A percentile compares a stretch with the other conserved stretches of the same genome.
Evolutionary conservation across 2,329 filamentous ascomycete genomes (phyloP).

Genomic region (Fusarium mangiferae): DNA sequence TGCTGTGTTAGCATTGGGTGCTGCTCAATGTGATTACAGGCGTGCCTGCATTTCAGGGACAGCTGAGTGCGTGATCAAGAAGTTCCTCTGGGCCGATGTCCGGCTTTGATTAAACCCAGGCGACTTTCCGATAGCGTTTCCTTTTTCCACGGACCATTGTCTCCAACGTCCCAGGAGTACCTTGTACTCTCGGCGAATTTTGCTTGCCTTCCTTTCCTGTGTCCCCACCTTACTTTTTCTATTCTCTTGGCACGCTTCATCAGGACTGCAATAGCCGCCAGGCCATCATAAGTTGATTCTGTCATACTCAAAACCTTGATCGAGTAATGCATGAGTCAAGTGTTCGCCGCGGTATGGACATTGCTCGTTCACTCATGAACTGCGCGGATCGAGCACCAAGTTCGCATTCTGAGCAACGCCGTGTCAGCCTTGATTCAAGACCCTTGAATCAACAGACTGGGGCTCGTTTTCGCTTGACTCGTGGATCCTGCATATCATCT

Average conservation of each 20-base stretch:
- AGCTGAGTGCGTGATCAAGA: conserved; percentile 12
- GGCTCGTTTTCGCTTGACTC: conserved; percentile 48
- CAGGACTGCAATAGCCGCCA: conserved; percentile 13
- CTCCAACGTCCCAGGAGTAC: conserved; percentile 22
- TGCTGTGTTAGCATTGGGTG: neutral
- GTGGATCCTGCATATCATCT: conserved; percentile 51
- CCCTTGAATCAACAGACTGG: conserved; percentile 24
- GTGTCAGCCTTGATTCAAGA: conserved; percentile 19
- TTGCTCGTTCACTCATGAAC: conserved; percentile 12
- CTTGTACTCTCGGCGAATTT: conserved; percentile 33
- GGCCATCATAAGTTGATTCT: neutral
- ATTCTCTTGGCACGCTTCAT: conserved; percentile 23
- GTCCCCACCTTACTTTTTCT: conserved; percentile 23
- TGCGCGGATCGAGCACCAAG: neutral
- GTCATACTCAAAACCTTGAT: neutral
- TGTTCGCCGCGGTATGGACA: neutral
- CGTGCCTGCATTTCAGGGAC: conserved; percentile 30
- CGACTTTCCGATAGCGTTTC: conserved; percentile 24
- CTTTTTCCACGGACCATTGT: conserved; percentile 24
- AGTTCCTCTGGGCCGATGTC: conserved; percentile 12
- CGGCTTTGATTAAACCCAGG: conserved; percentile 21
- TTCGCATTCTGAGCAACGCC: conserved; percentile 12
- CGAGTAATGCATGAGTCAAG: neutral
- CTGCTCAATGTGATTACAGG: conserved; percentile 9
- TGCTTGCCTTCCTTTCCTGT: conserved; percentile 15